Evolutionary conservation across 106 monocot species (phyloP), one percentile per base, ranked within the genome.

Genomic region (Phalaenopsis equestris): DNA sequence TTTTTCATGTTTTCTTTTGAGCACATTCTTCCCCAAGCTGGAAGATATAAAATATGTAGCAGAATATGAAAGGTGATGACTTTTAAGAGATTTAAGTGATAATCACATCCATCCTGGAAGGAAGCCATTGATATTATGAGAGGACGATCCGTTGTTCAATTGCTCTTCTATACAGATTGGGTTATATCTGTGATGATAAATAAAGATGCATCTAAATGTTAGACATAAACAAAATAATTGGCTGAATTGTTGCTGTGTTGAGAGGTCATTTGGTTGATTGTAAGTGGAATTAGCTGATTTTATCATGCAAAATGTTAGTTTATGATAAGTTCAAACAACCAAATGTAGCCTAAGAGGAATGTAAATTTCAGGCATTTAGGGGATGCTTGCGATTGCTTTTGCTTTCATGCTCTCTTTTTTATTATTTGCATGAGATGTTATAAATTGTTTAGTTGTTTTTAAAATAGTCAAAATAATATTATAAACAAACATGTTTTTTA

Each of bases 61-160:
- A 2, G 39, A 38, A 70, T 3, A 37, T 15, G 30, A 70, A 70
- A 39, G 30, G 4, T 6, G 5, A 61, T 6, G n/a, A 61, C 19
- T 21, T 61, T 21, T 61, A 19, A 8, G 21, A n/a, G 61, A 21
- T 61, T 70, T 38, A 70, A 70, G 70, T 4, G 4, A 30, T 12
- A 30, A 70, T 70, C 70, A 70, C 70, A 70, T 70, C 70, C 70
- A 70, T 70, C 70, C 70, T 70, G 70, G 70, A 70, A 70, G 5
- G 70, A 37, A 70, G 39, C 70, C 70, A 41, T 70, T 70, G 70
- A 70, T 38, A 70, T 12, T 70, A 15, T 70, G 70, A 37, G 70
- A 11, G 5, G 70, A 37, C 11, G 70, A 37, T 70, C 38, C 38
- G 2, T 8, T 37, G 39, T 70, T 70, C 70, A 70, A 39, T 70